Evolutionary conservation across 192 early-diverging fungal genomes (phyloP).

Genomic region (Entomortierella lignicola): DNA sequence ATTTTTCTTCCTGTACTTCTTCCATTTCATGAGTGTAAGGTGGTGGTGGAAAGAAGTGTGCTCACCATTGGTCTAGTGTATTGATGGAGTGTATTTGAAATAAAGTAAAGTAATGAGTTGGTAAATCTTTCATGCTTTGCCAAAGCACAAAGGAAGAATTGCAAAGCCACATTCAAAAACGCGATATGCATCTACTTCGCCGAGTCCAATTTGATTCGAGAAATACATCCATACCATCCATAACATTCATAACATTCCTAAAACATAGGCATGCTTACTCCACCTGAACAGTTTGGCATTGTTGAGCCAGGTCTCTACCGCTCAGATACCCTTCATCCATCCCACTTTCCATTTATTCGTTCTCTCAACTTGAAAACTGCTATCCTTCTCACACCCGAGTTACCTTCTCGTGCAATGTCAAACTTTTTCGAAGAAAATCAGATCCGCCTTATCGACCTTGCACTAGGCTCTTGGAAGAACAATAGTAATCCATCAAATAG

Average conservation of each 20-base stretch:
- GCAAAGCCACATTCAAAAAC: too few species aligned
- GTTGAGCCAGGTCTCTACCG: conserved; percentile 92
- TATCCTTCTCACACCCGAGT: conserved; percentile 84
- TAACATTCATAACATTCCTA: too few species aligned
- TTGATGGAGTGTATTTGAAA: background rate
- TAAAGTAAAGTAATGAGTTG: background rate
- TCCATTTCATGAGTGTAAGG: too few species aligned
- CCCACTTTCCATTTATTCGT: conserved; percentile 85
- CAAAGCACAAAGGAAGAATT: background rate
- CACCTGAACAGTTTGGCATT: conserved; percentile 89
- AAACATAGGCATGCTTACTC: conserved; percentile 59
- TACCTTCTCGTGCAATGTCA: conserved; percentile 78
- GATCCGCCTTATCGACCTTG: conserved; percentile 67
- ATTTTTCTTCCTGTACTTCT: background rate
- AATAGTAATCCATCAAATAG: conserved; percentile 20
- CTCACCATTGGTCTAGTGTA: background rate
- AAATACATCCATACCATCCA: too few species aligned
- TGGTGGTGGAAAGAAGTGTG: too few species aligned
- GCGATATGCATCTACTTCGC: too few species aligned
- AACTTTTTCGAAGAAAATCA: conserved; percentile 80
- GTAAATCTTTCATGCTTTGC: background rate
- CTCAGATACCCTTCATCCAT: conserved; percentile 76
- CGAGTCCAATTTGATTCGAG: too few species aligned
- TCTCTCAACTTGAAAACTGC: conserved; percentile 83
- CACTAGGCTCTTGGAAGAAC: conserved; percentile 46